These are phyloP conservation scores for Pichia cephalocereana DNA, from an alignment of 805 yeast genomes.

Conservation along the genomic window DNA sequence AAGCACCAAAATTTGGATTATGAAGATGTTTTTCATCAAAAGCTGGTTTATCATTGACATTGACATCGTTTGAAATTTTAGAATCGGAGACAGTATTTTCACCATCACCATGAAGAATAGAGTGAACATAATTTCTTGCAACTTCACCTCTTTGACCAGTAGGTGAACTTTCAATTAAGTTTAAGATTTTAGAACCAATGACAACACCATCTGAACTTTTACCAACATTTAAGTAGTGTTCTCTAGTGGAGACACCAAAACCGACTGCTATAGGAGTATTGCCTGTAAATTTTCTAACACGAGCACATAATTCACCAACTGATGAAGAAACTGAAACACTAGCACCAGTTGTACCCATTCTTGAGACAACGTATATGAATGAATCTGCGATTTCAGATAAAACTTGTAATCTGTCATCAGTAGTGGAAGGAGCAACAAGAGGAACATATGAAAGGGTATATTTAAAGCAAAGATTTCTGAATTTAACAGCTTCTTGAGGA, in stretches of 20 bases:
- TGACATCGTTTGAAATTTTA: constrained; percentile 11
- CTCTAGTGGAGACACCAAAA: constrained; percentile 91
- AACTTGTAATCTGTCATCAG: constrained; percentile 74
- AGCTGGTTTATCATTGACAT: constrained; percentile 13
- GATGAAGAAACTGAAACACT: constrained; percentile 52
- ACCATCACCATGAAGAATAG: constrained; percentile 55
- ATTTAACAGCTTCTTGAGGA: constrained; percentile 91
- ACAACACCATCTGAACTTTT: constrained; percentile 88
- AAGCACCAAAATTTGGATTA: constrained; percentile 80
- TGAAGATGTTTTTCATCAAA: constrained; percentile 57
- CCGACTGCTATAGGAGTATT: constrained; percentile 90
- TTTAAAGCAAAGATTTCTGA: constrained; percentile 62
- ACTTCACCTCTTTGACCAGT: constrained; percentile 51
- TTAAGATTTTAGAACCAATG: constrained; percentile 81
- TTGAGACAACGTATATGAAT: constrained; percentile 89
- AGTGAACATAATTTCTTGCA: constrained; percentile 59
- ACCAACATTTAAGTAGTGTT: constrained; percentile 77
- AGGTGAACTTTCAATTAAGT: constrained; percentile 55
- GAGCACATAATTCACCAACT: constrained; percentile 57
- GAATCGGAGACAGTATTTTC: constrained; percentile 20
- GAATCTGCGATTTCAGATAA: constrained; percentile 87
- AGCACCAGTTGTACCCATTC: constrained; percentile 98
- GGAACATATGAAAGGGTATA: constrained; percentile 82
- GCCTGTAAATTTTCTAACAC: constrained; percentile 69
- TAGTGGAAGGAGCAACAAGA: constrained; percentile 92